phyloP scores from a whole-genome alignment of 2,329 filamentous ascomycete genomes.

The Pyrenochaeta sp. region DNA sequence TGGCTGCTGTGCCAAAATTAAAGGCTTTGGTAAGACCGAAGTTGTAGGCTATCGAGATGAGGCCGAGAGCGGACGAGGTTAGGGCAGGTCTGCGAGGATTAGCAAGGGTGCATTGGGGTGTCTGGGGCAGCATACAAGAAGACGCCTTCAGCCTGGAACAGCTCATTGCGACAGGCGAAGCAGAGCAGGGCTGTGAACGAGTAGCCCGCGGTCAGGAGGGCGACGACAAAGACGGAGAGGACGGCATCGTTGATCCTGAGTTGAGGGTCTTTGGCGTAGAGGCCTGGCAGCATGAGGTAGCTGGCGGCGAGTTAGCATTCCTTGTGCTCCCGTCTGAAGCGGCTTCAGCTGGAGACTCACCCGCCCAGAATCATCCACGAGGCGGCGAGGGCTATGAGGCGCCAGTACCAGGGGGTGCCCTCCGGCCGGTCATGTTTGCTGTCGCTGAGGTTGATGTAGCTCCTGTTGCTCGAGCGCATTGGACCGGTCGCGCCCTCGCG shows the following conservation, averaged over 20 bases:
- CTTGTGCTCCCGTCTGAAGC: background rate
- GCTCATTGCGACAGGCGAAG: slow-evolving; percentile 54
- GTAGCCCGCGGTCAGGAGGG: slow-evolving; percentile 57
- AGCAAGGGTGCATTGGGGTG: slow-evolving; percentile 14
- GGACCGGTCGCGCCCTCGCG: slow-evolving; percentile 26
- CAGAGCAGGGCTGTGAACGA: slow-evolving; percentile 57
- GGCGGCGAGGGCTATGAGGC: slow-evolving; percentile 51
- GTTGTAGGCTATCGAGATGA: slow-evolving; percentile 58
- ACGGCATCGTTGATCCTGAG: slow-evolving; percentile 51
- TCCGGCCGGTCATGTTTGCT: slow-evolving; percentile 27
- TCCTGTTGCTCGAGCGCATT: slow-evolving; percentile 40
- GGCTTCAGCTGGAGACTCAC: slow-evolving; percentile 36
- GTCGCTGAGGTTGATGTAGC: slow-evolving; percentile 39
- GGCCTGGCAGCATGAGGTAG: slow-evolving; percentile 58
- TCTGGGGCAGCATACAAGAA: slow-evolving; percentile 48
- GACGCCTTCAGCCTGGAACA: slow-evolving; percentile 58
- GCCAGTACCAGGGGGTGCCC: slow-evolving; percentile 57
- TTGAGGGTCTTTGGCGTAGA: slow-evolving; percentile 51
- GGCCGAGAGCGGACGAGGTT: slow-evolving; percentile 54
- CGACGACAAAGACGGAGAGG: slow-evolving; percentile 55
- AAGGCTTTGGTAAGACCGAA: slow-evolving; percentile 53
- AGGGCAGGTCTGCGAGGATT: slow-evolving; percentile 47
- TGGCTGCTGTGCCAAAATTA: slow-evolving; percentile 53
- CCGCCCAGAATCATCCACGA: slow-evolving; percentile 59
- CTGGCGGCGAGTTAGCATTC: slow-evolving; percentile 38